Evolutionary conservation across 441 rosid species (phyloP), one percentile per base, ranked within the genome.

Genomic region (Mallotus repandus): DNA sequence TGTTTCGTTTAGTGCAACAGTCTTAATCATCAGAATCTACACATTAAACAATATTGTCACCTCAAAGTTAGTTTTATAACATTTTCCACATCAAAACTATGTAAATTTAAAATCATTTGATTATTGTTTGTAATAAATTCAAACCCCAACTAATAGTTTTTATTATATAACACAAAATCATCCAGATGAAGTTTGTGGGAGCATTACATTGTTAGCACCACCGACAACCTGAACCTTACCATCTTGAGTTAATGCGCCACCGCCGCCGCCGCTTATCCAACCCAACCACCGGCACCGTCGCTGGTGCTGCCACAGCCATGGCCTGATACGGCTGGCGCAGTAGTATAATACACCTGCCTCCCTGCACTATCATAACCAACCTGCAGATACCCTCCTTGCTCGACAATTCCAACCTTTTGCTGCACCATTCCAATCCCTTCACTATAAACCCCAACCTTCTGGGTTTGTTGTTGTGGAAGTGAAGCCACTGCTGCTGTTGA

Each of bases 281-380:
- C 41, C 41, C 41, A 38, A 38, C 41, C 45, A 19, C 66, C 7
- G 78, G 66, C 29, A 80, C 38, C 18, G 60, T 8, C 69, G 73
- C 78, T 1, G 77, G 77, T 0, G 72, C 66, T 1, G 75, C 21
- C 4, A 55, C 71, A 12, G 78, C 59, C 57, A 50, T 62, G 2
- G 81, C 66, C 62, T 70, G 69, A 25, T 71, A 84, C 4, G 71
- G 75, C n/a, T 50, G 55, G 55, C 13, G 58, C 3, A 53, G 81
- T 46, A 3, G 86, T 80, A 66, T 81, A 85, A 70, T 84, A 89
- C 49, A 85, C 83, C 67, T 79, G 90, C 77, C 89, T 81, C 48
- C 94, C 91, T 2, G 88, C 77, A 54, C 82, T 75, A 22, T 86
- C 91, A 25, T 81, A 86, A 18, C 72, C 87, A 64, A 86, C 76